Evolutionary conservation across 140 eudicot genomes (phyloP), one percentile per base, ranked within the genome.

Genomic region (Anethum foeniculum): DNA sequence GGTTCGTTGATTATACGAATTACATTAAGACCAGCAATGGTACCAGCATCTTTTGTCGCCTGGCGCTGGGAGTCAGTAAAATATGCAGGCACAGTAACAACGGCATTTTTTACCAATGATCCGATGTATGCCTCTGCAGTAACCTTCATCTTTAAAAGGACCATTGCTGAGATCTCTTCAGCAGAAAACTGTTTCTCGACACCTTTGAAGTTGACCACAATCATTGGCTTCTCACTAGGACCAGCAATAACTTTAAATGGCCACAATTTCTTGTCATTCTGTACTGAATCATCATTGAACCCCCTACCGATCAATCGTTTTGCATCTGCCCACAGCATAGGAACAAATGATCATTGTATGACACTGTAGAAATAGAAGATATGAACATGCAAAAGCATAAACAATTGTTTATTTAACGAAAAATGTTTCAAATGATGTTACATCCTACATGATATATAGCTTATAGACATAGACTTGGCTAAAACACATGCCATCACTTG

Each of bases 1-100:
- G 80, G 80, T 68, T 76, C 80, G 3, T 76, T 76, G 67, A 76
- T 76, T 39, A 76, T 76, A 30, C 80, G 68, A 15, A 76, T 76
- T 16, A 76, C 80, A 76, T 76, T 76, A 28, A 76, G 80, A 36
- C 80, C 80, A 32, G 80, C 80, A 49, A 76, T 76, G 8, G 67
- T 49, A 51, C 80, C 68, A 18, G 80, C 69, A 47, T 76, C 80
- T 28, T 76, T 76, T 11, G 80, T 76, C 1, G 80, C 80, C 80
- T 71, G 76, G 46, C 76, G 76, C 76, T 71, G 76, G 7, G 76
- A 36, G 43, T 71, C 76, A 6, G 46, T 71, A 19, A 71, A 71
- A 71, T 71, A 71, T 16, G 76, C 76, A 5, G 76, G 76, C 15
- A 71, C 76, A 19, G 76, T 71, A 71, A 71, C 51, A 38, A 30